These are phyloP conservation scores for Epichloe hybrida DNA, from an alignment of 2,329 filamentous ascomycete species.

Conservation along the genomic window DNA sequence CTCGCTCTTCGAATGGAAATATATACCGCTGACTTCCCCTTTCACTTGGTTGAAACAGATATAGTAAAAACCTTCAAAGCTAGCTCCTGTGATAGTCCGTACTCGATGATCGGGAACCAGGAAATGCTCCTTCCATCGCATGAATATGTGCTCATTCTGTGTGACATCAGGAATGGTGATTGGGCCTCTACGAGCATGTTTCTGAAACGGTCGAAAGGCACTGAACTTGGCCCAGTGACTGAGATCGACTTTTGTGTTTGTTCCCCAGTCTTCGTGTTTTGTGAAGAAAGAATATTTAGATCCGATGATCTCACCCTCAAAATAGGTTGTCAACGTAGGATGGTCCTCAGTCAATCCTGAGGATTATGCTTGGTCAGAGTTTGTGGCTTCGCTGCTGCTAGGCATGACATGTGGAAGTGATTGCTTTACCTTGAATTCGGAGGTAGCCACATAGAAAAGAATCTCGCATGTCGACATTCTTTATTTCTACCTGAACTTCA, in stretches of 20 bases:
- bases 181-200: conserved; percentile 42
- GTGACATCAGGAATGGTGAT: conserved; percentile 52
- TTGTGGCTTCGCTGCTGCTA: background rate
- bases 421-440: conserved; percentile 67
- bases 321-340: conserved; percentile 94
- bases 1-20: conserved; percentile 96
- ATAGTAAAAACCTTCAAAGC: conserved; percentile 98
- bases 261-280: conserved; percentile 80
- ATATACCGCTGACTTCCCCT: conserved; percentile 82
- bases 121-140: conserved; percentile 99
- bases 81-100: conserved; percentile 80
- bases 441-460: conserved; percentile 92
- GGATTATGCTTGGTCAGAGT: background rate
- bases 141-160: conserved; percentile 83
- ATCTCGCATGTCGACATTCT: conserved; percentile 87
- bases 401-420: background rate
- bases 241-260: conserved; percentile 78
- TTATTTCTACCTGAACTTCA: conserved; percentile 92
- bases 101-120: conserved; percentile 90
- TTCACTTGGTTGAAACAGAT: conserved; percentile 94
- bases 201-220: conserved; percentile 65
- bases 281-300: conserved; percentile 91
- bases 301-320: conserved; percentile 95
- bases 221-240: conserved; percentile 88
- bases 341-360: conserved; percentile 87